phyloP scores from a whole-genome alignment of 768 basidiomycete species.

The Cystobasidium onofrii region DNA sequence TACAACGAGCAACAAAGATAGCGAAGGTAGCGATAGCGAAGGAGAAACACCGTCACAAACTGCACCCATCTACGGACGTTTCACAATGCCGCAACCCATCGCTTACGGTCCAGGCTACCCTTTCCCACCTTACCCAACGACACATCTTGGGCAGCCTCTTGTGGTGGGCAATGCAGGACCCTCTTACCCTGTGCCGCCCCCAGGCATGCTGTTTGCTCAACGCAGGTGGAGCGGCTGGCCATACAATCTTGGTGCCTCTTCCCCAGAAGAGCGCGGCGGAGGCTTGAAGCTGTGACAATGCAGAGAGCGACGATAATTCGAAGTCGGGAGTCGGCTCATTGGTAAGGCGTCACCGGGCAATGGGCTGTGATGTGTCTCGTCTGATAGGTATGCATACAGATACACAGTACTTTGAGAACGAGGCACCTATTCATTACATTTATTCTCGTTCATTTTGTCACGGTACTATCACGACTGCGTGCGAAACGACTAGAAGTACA shows the following conservation, averaged over 20 bases:
- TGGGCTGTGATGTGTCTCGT: neutral
- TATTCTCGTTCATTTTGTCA: neutral
- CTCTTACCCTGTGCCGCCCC: neutral
- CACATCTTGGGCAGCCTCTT: neutral
- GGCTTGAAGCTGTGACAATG: neutral
- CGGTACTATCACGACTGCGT: neutral
- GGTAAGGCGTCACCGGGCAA: too few species aligned
- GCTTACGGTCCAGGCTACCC: neutral
- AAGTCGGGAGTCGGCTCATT: neutral
- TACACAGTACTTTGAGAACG: neutral
- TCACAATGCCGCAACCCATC: neutral
- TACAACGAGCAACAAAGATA: neutral
- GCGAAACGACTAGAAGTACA: constrained; percentile 52
- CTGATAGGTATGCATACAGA: neutral
- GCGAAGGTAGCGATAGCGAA: neutral
- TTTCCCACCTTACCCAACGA: neutral
- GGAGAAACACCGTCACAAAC: neutral
- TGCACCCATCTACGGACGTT: neutral
- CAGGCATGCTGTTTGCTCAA: neutral
- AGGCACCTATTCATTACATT: neutral
- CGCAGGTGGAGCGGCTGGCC: constrained; percentile 3
- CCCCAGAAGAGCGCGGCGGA: constrained; percentile 1
- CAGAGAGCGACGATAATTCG: neutral
- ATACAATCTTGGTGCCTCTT: neutral
- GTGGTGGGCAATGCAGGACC: neutral